phyloP scores from a whole-genome alignment of 345 rosid species.

The Draba incana region DNA sequence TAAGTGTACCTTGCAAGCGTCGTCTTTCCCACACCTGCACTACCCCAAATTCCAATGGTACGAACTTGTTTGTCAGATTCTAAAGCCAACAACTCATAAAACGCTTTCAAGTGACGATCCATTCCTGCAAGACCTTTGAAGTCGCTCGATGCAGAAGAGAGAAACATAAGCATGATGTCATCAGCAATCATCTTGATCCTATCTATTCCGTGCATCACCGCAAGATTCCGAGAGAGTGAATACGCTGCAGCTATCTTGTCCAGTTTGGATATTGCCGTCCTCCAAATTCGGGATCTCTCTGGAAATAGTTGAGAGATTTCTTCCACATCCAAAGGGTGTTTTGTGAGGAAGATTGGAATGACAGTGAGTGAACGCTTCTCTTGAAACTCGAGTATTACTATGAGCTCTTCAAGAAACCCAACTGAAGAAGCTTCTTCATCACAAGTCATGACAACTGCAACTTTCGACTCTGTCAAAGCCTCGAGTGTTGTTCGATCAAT shows the following conservation, averaged over 20 bases:
- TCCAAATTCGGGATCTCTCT: constrained; percentile 1
- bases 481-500: background rate
- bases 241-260: background rate
- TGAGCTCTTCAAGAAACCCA: constrained; percentile 22
- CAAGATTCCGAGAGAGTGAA: constrained; percentile 9
- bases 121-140: constrained; percentile 18
- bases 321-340: constrained; percentile 8
- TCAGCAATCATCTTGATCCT: background rate
- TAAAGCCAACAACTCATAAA: background rate
- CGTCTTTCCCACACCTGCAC: background rate
- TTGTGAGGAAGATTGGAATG: constrained; percentile 13
- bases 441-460: constrained; percentile 9
- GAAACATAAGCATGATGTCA: constrained; percentile 17
- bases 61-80: background rate
- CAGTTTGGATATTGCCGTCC: constrained; percentile 12
- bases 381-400: background rate
- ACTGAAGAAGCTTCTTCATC: constrained; percentile 1
- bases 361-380: constrained; percentile 14
- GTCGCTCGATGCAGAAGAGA: constrained; percentile 9
- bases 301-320: background rate
- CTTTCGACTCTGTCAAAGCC: constrained; percentile 15
- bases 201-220: constrained; percentile 1
- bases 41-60: constrained; percentile 17
- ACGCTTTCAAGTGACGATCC: constrained; percentile 1
- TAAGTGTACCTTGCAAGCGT: constrained; percentile 15